Evolutionary conservation across 2,329 filamentous ascomycete species (phyloP), one percentile per base, ranked within the genome.

Genomic region (Elsinoe arachidis): DNA sequence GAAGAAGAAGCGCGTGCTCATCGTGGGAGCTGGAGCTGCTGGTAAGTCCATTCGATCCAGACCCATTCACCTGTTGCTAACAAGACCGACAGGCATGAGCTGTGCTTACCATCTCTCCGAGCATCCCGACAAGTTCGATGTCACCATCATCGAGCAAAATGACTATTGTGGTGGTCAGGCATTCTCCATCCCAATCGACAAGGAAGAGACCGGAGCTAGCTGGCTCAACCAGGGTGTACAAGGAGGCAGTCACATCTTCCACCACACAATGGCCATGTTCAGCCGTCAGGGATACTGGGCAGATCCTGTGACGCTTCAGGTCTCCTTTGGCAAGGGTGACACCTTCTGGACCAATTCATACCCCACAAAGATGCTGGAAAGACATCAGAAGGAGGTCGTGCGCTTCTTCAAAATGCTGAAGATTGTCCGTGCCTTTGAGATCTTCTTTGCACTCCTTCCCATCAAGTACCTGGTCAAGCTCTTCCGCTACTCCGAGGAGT

Each of bases 401-500:
- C 75, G 76, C 34, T 79, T 84, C 62, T 74, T 73, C 17, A 74
- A 67, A 38, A 80, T 82, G 67, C 66, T 84, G 57, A 80, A 76
- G 56, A 70, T 84, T 15, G 75, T 84, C 10, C 77, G 81, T 49
- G 79, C 75, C 75, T 80, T 81, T n/a, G 78, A 84, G 72, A 67
- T 83, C 1, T 65, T 85, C 33, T 76, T 85, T 47, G 81, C 80
- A 0, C 68, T 86, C 2, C 66, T 86, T 1, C 83, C 74, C 0
- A 82, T 90, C 64, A 83, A 81, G 59, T 69, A 82, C 34, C 78
- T 89, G 67, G 75, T 89, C 63, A 80, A 80, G 57, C 69, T 88
- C 53, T 88, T 87, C 69, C 73, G 81, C 58, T 89, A 90, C 70
- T 84, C 77, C 57, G 76, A 80, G 9, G 84, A 87, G 57, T 90